A percentile compares a stretch with the other conserved stretches of the same genome.
Evolutionary conservation across 139 green algal species (phyloP).

Genomic region (Coelastrella sp.): DNA sequence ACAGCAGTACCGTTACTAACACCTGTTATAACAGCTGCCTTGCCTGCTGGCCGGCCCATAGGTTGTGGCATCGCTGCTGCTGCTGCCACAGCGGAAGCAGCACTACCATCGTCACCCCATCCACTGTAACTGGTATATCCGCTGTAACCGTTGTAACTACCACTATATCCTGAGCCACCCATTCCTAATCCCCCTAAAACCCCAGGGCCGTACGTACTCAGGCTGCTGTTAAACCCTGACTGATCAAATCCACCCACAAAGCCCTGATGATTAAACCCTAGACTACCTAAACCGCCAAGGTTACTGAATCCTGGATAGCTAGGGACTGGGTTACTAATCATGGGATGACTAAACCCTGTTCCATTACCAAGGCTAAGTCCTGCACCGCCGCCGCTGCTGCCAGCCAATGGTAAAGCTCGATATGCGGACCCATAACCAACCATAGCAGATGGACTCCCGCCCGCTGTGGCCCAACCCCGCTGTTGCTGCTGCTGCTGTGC

Average conservation of each 20-base stretch:
- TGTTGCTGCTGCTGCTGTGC: conserved; percentile 31
- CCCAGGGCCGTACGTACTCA: neutral
- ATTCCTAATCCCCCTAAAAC: no score
- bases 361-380: neutral
- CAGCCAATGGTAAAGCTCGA: neutral
- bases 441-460: neutral
- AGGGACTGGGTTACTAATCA: neutral
- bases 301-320: no score
- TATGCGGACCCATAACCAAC: neutral
- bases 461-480: neutral
- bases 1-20: neutral
- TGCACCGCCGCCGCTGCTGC: neutral
- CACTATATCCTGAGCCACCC: neutral
- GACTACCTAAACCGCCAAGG: neutral
- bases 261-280: neutral
- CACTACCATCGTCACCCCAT: neutral
- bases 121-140: no score
- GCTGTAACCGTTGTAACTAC: no score
- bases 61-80: conserved; percentile 1
- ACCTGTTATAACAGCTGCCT: conserved; percentile 6
- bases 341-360: neutral
- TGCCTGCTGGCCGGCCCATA: neutral
- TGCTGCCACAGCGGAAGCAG: neutral
- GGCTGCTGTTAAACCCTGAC: neutral
- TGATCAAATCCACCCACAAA: neutral